Base-by-base conservation (phyloP, 192 early-diverging fungal genomes). In the Martensiomyces pterosporus region DNA sequence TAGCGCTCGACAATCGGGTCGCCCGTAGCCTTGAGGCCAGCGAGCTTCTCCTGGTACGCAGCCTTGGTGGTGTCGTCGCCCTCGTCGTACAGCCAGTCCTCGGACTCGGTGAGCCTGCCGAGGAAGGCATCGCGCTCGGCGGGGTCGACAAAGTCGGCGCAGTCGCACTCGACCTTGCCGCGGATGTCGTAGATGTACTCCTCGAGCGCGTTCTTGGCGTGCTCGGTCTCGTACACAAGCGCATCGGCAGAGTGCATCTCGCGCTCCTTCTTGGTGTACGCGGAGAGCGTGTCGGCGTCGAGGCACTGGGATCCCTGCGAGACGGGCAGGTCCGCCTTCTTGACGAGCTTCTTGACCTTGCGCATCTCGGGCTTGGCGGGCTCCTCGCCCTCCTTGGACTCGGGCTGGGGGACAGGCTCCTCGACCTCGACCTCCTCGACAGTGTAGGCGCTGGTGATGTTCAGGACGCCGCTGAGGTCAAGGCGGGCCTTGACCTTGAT, bases 71-170 rank as follows among this genome's bases (percentile, higher is more conserved):
- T 80, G 64, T 91, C 90, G 43, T 95, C 91, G 43, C 95, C 95
- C 57, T 97, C 92, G 40, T 91, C 93, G 77, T 98, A 98, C 57
- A 98, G 82, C 95, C 95, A 98, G 68, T 95, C 88, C 82, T 97
- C 95, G 49, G 82, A 82, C n/a, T 75, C 79, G 53, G 79, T 88
- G 45, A 94, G 72, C 17, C 80, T 74, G 38, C 52, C 46, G 45
- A 82, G 62, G 68, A 94, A 92, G 44, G 70, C 61, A 12, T 82
- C 80, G 62, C 87, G 82, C 60, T 83, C 79, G 16, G 58, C 53
- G 35, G 87, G 86, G 60, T 85, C 76, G 24, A 91, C 73, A 71
- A 80, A 98, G 4, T 84, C 83, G 38, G 67, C 58, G 76, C 84
- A 91, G 22, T 83, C 76, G 35, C 56, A 60, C 42, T 89, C 87